phyloP scores from a whole-genome alignment of 129 eudicot species.

The Solidago caesia region DNA sequence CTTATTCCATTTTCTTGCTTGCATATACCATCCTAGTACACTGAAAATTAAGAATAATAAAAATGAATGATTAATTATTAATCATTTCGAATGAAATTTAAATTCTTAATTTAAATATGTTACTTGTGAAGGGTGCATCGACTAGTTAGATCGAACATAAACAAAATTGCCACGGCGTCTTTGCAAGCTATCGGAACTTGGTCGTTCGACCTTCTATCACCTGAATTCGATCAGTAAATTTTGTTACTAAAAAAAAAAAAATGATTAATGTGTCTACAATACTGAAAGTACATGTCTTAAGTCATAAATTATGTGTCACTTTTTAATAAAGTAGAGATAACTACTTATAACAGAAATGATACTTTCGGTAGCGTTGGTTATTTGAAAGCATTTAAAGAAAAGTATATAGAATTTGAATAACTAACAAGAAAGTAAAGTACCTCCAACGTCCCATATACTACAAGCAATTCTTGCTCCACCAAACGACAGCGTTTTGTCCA shows the following conservation, averaged over 20 bases:
- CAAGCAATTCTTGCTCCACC: constrained; percentile 79
- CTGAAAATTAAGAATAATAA: constrained; percentile 45
- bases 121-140: constrained; percentile 88
- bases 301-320: too few species aligned
- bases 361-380: neutral
- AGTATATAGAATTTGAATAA: neutral
- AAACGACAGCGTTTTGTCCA: constrained; percentile 63
- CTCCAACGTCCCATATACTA: constrained; percentile 93
- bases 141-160: constrained; percentile 97
- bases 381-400: neutral
- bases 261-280: too few species aligned
- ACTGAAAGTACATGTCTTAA: too few species aligned
- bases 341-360: neutral
- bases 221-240: constrained; percentile 31
- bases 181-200: constrained; percentile 95
- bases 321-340: too few species aligned
- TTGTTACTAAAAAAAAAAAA: neutral
- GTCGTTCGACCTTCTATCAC: constrained; percentile 67
- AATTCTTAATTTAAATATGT: neutral
- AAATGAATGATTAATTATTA: neutral
- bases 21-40: constrained; percentile 79
- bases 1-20: constrained; percentile 97
- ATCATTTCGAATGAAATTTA: neutral
- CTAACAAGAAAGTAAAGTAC: constrained; percentile 30
- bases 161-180: constrained; percentile 92